Conservation (phyloP, 345 rosid species). For the Euclidium syriacum region DNA sequence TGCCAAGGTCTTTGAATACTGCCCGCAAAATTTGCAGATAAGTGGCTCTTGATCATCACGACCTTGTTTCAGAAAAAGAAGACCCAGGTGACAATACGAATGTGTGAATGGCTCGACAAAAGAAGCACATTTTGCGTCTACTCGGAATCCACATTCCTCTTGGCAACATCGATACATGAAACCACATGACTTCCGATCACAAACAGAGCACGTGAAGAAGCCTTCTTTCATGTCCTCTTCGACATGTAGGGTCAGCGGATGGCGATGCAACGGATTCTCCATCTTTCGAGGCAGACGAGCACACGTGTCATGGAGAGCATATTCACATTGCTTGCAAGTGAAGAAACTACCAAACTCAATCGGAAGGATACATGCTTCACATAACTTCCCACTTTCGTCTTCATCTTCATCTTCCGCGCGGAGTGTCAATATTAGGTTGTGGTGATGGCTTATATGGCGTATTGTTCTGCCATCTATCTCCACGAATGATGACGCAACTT, state of each 20-base stretch:
- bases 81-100: too few relatives aligned
- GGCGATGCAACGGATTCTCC: background rate
- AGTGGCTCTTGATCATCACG: too few relatives aligned
- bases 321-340: constrained; percentile 3
- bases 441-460: constrained; percentile 1
- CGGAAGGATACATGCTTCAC: constrained; percentile 11
- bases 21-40: too few relatives aligned
- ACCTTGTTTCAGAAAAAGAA: too few relatives aligned
- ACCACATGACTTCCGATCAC: background rate
- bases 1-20: background rate
- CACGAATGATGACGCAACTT: background rate
- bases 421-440: background rate
- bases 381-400: background rate
- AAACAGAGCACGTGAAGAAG: constrained; percentile 8
- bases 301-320: constrained; percentile 7
- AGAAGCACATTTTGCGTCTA: constrained; percentile 11
- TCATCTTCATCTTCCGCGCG: background rate
- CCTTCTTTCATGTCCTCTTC: background rate
- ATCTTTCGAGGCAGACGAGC: constrained; percentile 2
- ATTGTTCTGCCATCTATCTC: background rate
- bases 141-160: background rate
- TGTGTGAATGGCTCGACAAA: background rate
- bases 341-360: background rate
- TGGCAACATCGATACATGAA: constrained; percentile 1
- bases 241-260: background rate